Evolutionary conservation across 192 early-diverging fungal species (phyloP), one percentile per base, ranked within the genome.

Genomic region (Fimicolochytrium jonesii): DNA sequence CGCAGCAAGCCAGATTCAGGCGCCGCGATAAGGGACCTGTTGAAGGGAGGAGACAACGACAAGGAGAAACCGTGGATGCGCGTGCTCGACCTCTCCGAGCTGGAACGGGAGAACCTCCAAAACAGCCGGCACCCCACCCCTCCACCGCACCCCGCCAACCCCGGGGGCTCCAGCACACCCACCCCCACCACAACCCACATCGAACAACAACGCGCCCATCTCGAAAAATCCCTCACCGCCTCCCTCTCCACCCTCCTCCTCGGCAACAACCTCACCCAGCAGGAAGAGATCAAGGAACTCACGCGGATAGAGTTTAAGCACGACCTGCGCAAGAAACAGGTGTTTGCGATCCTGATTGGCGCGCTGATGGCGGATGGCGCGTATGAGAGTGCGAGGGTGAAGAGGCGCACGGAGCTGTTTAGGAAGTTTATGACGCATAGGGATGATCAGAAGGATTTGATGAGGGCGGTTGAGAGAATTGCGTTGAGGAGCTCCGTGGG

Each of bases 301-400:
- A 93, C 90, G 3, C 85, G 88, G 13, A 54, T 90, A 6, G 91
- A 93, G 73, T 91, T 92, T 77, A 85, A 87, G 37, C 83, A 93
- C 68, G 86, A 86, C 59, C 70, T 93, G 57, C 76, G 78, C 52
- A 93, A 93, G 75, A 82, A 79, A 46, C 88, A 92, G 68, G 64
- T 93, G 28, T 81, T 90, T 33, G 77, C 76, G 52, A 74, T 90
- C 4, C 69, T 90, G 30, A 62, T 92, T 18, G 67, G 79, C 0
- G 78, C 80, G 20, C 65, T 92, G 53, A 77, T 87, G 29, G 73
- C 81, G 4, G 83, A 86, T 50, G 45, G 46, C 31, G 32, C 35
- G 10, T 68, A 73, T 6, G 66, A 72, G 7, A 68, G 48, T 3
- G 61, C 72, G 20, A 65, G 51, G 13, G 51, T 79, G 32, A 60